phyloP scores from a whole-genome alignment of 2,329 filamentous ascomycete genomes.

The Nannizziopsis arthrosporioides region DNA sequence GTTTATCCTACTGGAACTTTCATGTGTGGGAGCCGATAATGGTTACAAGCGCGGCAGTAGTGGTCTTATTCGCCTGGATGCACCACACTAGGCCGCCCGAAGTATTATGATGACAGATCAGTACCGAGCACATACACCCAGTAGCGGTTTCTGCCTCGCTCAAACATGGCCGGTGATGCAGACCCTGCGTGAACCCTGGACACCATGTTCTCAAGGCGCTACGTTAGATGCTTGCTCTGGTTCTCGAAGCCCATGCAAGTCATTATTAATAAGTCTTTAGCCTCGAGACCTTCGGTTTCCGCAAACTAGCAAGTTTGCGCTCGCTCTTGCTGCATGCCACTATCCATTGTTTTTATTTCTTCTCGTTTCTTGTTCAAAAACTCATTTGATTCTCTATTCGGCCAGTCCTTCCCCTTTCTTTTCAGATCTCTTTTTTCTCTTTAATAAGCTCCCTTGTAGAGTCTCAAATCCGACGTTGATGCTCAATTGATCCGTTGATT shows the following conservation, averaged over 20 bases:
- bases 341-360: not conserved
- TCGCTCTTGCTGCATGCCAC: not conserved
- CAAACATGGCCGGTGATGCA: constrained; percentile 5
- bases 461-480: not conserved
- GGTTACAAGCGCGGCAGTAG: constrained; percentile 1
- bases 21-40: not conserved
- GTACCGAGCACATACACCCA: not conserved
- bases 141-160: not conserved
- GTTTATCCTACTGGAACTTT: not conserved
- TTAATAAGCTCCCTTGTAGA: not conserved
- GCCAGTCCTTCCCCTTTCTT: not conserved
- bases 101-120: too few relatives aligned
- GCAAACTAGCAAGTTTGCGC: not conserved
- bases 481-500: not conserved
- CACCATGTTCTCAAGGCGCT: constrained; percentile 5
- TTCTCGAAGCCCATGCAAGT: not conserved
- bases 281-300: not conserved
- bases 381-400: not conserved
- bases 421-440: not conserved
- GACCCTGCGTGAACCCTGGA: constrained; percentile 1
- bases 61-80: not conserved
- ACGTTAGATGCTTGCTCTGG: constrained; percentile 6
- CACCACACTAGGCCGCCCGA: not conserved
- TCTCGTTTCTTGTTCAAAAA: not conserved
- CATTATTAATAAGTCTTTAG: not conserved